Evolutionary conservation across 2,329 filamentous ascomycete genomes (phyloP).

Genomic region (Xylaria sp.): DNA sequence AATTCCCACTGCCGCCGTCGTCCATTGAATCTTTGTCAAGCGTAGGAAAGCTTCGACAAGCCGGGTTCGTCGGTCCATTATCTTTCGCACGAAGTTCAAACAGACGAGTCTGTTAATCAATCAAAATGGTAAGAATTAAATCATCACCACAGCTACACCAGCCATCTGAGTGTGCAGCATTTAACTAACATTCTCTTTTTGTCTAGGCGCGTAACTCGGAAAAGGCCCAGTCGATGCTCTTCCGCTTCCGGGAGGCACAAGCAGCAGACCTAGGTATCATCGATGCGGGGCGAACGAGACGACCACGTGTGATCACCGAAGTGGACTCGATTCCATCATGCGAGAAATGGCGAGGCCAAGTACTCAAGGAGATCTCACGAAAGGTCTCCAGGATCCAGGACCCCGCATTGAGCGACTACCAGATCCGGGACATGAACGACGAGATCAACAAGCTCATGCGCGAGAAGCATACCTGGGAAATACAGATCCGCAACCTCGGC

Average conservation of each 20-base stretch:
- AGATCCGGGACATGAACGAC: constrained; percentile 96
- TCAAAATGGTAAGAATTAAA: constrained; percentile 29
- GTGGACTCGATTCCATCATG: constrained; percentile 78
- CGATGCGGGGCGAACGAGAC: constrained; percentile 81
- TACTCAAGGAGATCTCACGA: constrained; percentile 92
- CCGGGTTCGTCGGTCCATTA: neutral
- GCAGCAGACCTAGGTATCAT: constrained; percentile 38
- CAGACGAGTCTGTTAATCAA: neutral
- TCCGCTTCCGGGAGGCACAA: constrained; percentile 92
- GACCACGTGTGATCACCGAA: constrained; percentile 85
- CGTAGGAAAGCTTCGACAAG: neutral
- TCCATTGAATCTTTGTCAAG: neutral
- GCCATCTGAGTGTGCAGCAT: neutral
- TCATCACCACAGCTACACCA: neutral
- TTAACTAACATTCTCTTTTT: neutral
- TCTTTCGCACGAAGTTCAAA: neutral
- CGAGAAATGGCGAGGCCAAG: constrained; percentile 97
- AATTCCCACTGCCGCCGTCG: neutral
- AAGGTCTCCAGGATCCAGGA: constrained; percentile 98
- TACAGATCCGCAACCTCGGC: constrained; percentile 91
- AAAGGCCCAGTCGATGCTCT: constrained; percentile 99
- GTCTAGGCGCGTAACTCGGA: constrained; percentile 86
- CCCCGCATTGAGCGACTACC: constrained; percentile 82
- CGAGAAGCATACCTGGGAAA: constrained; percentile 99
- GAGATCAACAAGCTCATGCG: constrained; percentile 99